A percentile compares a stretch with the other conserved stretches of the same genome.
These are phyloP conservation scores for Echinochloa phyllopogon DNA, from an alignment of 176 grass and related monocot genomes.

Conservation along the genomic window DNA sequence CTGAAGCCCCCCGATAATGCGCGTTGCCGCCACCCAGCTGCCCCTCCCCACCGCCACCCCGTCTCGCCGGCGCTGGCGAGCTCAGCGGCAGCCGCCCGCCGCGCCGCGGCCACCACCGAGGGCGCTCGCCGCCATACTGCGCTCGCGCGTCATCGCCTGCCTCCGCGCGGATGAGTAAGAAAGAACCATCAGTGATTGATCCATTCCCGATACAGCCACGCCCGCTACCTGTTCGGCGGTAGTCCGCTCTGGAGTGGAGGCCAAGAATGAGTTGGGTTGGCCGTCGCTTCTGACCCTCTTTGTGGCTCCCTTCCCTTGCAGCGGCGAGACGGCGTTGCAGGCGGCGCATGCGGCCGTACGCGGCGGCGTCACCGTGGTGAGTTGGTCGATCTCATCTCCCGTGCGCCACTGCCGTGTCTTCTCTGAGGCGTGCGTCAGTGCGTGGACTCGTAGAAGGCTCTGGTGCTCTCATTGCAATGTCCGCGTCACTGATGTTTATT, in stretches of 20 bases:
- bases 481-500: not conserved
- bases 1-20: constrained; percentile 20
- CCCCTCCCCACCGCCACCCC: constrained; percentile 5
- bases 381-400: constrained; percentile 1
- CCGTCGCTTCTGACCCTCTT: not conserved
- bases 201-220: not conserved
- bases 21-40: constrained; percentile 22
- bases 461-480: not conserved
- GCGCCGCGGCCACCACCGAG: constrained; percentile 2
- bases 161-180: constrained; percentile 63
- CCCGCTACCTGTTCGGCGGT: constrained; percentile 29
- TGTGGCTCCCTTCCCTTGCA: constrained; percentile 27
- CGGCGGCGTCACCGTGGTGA: constrained; percentile 83
- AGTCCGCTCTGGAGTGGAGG: not conserved
- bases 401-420: not conserved
- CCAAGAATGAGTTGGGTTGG: not conserved
- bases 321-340: constrained; percentile 61
- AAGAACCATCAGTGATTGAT: not conserved
- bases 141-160: constrained; percentile 57
- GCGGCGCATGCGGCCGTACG: constrained; percentile 72
- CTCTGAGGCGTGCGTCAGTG: not conserved
- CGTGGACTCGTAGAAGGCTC: too few relatives aligned
- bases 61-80: constrained; percentile 1
- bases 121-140: constrained; percentile 51
- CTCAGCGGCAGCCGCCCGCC: not conserved